A percentile compares a stretch with the other conserved stretches of the same genome.
Evolutionary conservation across 768 basidiomycete species (phyloP).

Genomic region (Nevesoporus exiguus): DNA sequence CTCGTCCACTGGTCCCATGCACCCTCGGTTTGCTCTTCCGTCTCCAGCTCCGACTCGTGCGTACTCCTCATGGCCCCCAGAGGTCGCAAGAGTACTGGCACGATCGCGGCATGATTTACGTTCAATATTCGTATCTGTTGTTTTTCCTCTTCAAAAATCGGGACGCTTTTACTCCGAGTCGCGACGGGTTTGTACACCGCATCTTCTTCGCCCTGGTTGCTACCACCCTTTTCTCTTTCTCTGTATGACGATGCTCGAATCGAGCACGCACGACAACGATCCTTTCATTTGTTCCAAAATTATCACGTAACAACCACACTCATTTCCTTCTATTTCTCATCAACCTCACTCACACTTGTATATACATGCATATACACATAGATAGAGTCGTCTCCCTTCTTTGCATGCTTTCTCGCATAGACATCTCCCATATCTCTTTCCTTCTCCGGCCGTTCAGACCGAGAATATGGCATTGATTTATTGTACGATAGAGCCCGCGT

Average conservation of each 20-base stretch:
- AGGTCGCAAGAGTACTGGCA: slow-evolving; percentile 9
- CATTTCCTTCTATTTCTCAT: slow-evolving; percentile 17
- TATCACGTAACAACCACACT: slow-evolving; percentile 24
- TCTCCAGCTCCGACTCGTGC: slow-evolving; percentile 27
- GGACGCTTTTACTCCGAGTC: slow-evolving; percentile 22
- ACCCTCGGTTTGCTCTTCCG: slow-evolving; percentile 17
- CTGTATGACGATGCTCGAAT: slow-evolving; percentile 16
- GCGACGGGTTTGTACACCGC: slow-evolving; percentile 16
- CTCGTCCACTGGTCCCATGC: slow-evolving; percentile 18
- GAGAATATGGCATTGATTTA: slow-evolving; percentile 36
- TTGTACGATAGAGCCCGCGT: slow-evolving; percentile 31
- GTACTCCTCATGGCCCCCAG: slow-evolving; percentile 31
- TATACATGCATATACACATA: slow-evolving; percentile 38
- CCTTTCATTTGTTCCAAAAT: slow-evolving; percentile 5
- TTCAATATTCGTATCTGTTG: slow-evolving; percentile 3
- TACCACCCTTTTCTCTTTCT: background rate
- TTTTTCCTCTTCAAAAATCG: slow-evolving; percentile 6
- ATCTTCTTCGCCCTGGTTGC: slow-evolving; percentile 6
- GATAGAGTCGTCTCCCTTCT: slow-evolving; percentile 26
- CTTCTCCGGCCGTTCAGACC: slow-evolving; percentile 10
- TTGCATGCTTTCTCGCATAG: slow-evolving; percentile 31
- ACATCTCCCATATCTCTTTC: slow-evolving; percentile 17
- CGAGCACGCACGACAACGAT: slow-evolving; percentile 23
- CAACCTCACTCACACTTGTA: slow-evolving; percentile 30
- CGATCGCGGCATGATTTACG: slow-evolving; percentile 15